Conservation (phyloP, 176 grass and related monocot genomes). For the Carex scoparia region DNA sequence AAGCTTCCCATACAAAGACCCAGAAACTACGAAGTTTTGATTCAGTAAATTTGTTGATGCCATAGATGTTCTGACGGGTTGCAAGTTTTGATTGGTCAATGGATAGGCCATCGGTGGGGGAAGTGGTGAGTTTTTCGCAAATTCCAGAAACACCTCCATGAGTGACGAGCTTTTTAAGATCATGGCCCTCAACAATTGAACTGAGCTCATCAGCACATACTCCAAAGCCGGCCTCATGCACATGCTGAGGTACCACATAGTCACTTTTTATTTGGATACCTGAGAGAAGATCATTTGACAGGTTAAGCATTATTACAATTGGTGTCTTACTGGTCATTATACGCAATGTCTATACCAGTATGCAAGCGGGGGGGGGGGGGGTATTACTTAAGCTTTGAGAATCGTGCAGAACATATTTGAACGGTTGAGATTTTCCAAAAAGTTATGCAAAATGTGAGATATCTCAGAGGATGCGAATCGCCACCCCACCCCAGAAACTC, state of each 20-base stretch:
- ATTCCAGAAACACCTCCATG: constrained; percentile 61
- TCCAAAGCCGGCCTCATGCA: constrained; percentile 67
- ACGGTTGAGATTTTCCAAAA: too few relatives aligned
- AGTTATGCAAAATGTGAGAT: too few relatives aligned
- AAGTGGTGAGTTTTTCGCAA: constrained; percentile 59
- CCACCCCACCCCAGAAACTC: background rate
- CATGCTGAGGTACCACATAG: constrained; percentile 64
- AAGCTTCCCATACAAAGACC: constrained; percentile 94
- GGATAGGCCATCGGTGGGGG: constrained; percentile 40
- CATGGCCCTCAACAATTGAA: constrained; percentile 82
- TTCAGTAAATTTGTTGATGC: constrained; percentile 90
- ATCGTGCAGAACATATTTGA: too few relatives aligned
- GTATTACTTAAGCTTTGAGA: too few relatives aligned
- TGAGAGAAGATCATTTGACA: constrained; percentile 19
- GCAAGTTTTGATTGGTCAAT: constrained; percentile 46
- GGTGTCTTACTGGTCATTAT: background rate
- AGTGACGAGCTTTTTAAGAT: constrained; percentile 63
- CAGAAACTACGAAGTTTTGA: constrained; percentile 72
- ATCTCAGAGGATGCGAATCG: too few relatives aligned
- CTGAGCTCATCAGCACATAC: constrained; percentile 76
- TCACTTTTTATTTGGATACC: constrained; percentile 44
- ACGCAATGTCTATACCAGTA: background rate
- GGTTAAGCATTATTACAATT: background rate
- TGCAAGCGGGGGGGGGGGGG: background rate
- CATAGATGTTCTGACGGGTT: constrained; percentile 67